These are phyloP conservation scores for Backusella tuberculispora DNA, from an alignment of 192 early-diverging fungal species.

Conservation along the genomic window DNA sequence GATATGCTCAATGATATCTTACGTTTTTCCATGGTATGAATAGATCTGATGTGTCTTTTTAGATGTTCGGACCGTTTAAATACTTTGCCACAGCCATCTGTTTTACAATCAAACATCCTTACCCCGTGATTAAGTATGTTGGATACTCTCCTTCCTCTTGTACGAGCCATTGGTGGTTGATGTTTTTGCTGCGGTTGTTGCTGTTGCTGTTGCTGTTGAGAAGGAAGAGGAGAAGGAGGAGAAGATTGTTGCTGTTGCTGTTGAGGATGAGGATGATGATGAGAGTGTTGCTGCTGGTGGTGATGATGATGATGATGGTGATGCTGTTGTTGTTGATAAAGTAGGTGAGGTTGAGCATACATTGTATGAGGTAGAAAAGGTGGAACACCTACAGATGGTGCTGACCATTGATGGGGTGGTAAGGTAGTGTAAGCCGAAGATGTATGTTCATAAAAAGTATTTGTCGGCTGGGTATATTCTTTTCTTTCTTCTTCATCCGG, in stretches of 20 bases:
- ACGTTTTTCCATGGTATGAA: conserved; percentile 66
- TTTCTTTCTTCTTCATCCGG: neutral
- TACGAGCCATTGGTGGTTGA: conserved; percentile 34
- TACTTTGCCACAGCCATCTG: conserved; percentile 58
- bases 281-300: neutral
- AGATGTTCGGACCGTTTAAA: conserved; percentile 65
- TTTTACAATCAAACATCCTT: conserved; percentile 57
- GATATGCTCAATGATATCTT: conserved; percentile 28
- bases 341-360: neutral
- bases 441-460: neutral
- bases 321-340: neutral
- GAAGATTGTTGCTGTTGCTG: neutral
- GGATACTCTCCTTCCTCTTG: conserved; percentile 56
- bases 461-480: neutral
- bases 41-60: conserved; percentile 61
- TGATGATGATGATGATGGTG: neutral
- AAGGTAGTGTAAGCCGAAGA: neutral
- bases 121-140: conserved; percentile 53
- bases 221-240: neutral
- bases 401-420: neutral
- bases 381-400: neutral
- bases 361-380: conserved; percentile 4
- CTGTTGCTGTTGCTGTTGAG: neutral
- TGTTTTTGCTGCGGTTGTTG: neutral
- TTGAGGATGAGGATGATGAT: neutral